Conservation (phyloP, 164 flowering plant species). For the Protea cynaroides region DNA sequence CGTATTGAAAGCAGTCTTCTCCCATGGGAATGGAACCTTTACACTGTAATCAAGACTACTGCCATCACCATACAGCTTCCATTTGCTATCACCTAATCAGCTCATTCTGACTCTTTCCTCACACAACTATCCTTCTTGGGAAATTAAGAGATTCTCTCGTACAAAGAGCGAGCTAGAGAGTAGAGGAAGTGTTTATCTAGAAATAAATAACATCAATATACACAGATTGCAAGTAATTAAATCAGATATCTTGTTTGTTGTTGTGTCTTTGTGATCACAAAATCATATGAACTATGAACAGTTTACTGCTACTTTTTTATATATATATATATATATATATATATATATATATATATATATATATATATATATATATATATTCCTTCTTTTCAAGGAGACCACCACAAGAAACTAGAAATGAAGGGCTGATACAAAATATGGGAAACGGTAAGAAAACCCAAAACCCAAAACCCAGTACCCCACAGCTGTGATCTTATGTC, state of each 20-base stretch:
- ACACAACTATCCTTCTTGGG: background rate
- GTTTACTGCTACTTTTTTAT: no score
- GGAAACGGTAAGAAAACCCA: no score
- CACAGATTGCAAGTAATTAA: no score
- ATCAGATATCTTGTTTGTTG: background rate
- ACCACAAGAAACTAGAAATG: constrained; percentile 6
- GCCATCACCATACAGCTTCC: background rate
- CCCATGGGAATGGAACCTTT: no score
- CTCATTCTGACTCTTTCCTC: background rate
- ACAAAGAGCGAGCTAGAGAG: background rate
- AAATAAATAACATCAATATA: no score
- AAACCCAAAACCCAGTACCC: background rate
- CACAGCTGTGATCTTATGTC: constrained; percentile 15
- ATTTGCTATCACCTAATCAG: background rate
- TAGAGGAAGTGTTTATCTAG: background rate
- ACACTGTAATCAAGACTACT: background rate
- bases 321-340: no score
- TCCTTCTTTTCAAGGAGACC: background rate
- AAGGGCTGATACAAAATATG: background rate
- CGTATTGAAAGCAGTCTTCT: no score
- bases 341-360: no score
- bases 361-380: background rate
- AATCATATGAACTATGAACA: background rate
- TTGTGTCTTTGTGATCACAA: background rate
- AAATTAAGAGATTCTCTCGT: background rate